Evolutionary conservation across 169 alveolate species (phyloP).

Genomic region (Cyclospora cayetanensis): DNA sequence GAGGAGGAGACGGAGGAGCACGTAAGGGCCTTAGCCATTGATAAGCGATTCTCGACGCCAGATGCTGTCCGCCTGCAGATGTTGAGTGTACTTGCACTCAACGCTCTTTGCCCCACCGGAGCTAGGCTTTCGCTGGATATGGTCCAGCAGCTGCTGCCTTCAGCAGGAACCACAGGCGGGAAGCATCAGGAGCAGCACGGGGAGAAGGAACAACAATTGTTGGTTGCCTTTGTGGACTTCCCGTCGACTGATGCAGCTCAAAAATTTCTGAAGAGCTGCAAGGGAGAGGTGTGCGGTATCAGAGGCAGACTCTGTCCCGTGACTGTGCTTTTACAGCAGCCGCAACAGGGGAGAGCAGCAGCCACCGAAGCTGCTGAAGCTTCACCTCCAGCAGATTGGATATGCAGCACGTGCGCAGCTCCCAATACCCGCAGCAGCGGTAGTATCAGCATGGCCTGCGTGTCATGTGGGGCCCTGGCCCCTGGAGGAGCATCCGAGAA

Average conservation of each 20-base stretch:
- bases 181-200: constrained; percentile 17
- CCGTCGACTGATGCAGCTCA: constrained; percentile 69
- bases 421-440: constrained; percentile 22
- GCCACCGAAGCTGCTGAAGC: neutral
- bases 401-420: neutral
- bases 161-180: neutral
- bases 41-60: constrained; percentile 61
- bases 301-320: neutral
- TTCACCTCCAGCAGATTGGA: neutral
- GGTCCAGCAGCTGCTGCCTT: constrained; percentile 1
- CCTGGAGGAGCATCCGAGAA: neutral
- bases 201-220: neutral
- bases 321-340: neutral
- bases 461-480: neutral
- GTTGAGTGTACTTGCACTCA: neutral
- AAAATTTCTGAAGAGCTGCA: constrained; percentile 22
- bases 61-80: constrained; percentile 33
- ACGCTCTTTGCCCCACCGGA: constrained; percentile 6
- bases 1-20: constrained; percentile 57
- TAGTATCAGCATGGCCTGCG: neutral
- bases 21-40: constrained; percentile 38
- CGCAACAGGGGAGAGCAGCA: neutral
- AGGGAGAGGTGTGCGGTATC: neutral
- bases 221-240: constrained; percentile 48
- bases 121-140: neutral